Evolutionary conservation across 306 rosid genomes (phyloP).

Genomic region (Pterocarpus macrocarpus): DNA sequence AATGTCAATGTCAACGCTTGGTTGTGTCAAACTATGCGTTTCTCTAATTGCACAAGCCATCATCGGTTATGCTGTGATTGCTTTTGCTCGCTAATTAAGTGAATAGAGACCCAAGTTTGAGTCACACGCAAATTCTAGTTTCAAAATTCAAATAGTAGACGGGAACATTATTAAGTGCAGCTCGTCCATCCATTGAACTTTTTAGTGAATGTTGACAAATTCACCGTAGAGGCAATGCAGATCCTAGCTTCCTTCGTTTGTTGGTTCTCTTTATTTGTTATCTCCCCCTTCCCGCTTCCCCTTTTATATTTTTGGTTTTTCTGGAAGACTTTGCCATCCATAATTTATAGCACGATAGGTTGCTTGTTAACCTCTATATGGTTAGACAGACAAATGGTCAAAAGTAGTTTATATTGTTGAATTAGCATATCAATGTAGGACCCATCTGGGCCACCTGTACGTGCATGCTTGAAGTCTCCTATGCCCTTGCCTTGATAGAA

Average conservation of each 20-base stretch:
- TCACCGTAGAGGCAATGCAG: not conserved
- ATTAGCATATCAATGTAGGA: not conserved
- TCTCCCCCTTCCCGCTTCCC: too few species aligned
- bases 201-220: slow-evolving; percentile 2
- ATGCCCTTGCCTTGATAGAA: not conserved
- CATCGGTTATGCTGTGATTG: not conserved
- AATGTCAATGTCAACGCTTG: not conserved
- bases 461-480: not conserved
- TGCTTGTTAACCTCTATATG: not conserved
- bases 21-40: not conserved
- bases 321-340: not conserved
- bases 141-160: not conserved
- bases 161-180: slow-evolving; percentile 1
- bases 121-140: not conserved
- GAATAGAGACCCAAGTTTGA: not conserved
- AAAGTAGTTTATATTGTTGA: slow-evolving; percentile 38
- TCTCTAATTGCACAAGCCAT: not conserved
- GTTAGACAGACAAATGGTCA: slow-evolving; percentile 24
- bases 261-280: too few species aligned
- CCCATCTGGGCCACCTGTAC: not conserved
- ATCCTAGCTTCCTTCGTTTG: too few species aligned
- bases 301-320: not conserved
- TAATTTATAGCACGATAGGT: not conserved
- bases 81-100: not conserved
- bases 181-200: not conserved